Percentiles rank a stretch among this genome's conserved stretches.
These are phyloP conservation scores for Azolla pinnata DNA, from an alignment of 75 land plant genomes.

Conservation along the genomic window DNA sequence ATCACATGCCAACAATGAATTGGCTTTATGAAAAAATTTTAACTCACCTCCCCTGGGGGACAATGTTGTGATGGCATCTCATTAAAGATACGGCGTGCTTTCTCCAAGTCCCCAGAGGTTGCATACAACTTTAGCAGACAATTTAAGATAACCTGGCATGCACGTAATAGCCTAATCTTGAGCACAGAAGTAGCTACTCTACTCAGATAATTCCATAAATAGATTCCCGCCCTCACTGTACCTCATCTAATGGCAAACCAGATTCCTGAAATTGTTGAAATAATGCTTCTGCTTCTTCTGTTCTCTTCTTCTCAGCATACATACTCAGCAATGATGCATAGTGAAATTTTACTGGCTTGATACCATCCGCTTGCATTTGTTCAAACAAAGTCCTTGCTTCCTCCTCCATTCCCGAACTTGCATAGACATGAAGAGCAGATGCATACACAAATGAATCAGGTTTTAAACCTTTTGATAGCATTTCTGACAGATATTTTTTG, in stretches of 20 bases:
- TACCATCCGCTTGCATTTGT: not conserved
- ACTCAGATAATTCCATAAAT: not conserved
- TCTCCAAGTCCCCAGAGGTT: not conserved
- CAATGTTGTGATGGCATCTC: not conserved
- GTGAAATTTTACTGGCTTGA: not conserved
- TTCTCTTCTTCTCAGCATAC: slow-evolving; percentile 3
- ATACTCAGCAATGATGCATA: slow-evolving; percentile 1
- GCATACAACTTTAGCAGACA: not conserved
- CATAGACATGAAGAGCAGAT: not conserved
- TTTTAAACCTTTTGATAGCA: not conserved
- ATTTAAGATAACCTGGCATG: not conserved
- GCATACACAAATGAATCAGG: slow-evolving; percentile 2
- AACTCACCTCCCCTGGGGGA: not conserved
- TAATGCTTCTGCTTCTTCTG: not conserved
- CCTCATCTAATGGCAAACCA: not conserved
- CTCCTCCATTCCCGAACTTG: not conserved
- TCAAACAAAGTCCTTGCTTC: not conserved
- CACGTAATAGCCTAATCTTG: not conserved
- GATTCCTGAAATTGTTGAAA: not conserved
- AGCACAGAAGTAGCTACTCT: not conserved
- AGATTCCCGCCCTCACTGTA: not conserved
- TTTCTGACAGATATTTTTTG: not conserved
- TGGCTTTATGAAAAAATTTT: no score
- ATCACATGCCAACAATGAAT: no score
- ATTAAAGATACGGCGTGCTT: not conserved